Base-by-base conservation (phyloP, 208 protist genomes). In the Acanthamoeba comandoni region DNA sequence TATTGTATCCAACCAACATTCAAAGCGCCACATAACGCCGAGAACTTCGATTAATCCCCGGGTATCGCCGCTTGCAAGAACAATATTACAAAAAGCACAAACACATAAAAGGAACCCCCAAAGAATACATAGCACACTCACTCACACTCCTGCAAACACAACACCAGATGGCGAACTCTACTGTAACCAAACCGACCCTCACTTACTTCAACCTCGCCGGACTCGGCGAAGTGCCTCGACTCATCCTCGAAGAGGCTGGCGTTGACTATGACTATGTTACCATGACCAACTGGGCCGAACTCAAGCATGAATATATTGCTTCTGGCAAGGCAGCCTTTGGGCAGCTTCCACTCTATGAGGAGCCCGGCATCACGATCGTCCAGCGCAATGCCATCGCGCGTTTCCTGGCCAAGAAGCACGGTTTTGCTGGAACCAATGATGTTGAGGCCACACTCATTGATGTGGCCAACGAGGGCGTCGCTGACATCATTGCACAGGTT, bases 321-420 rank as follows among this genome's bases (percentile, higher is more conserved):
- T 15, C 2, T 4, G 71, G 77, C 31, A 86, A 49, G 57, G 7
- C 26, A 2, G 15, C 77, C 3, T 86, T 86, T 65, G 77, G 77
- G 4, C 77, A 86, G 77, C 2, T 86, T 2, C 77, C 77, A 3
- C 19, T 60, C 29, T 86, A 86, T 58, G 53, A 86, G 29, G 77
- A 86, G 29, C 77, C 77, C 77, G 77, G 77, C 17, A 17, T 86
- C 35, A 22, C 8, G 5, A 29, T 86, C 4, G 77, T 67, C 5
- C 77, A 86, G 57, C 53, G 77, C 77, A 0, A 22, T 11, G 53
- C 77, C 48, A 86, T 86, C 53, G 55, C 52, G 8, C 49, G 77
- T 2, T 51, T 39, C 26, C 7, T 86, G 49, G 77, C 77, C 9
- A 60, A 51, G 17, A 48, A 86, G 57, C 53, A 86, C 24, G 77